Conservation (phyloP, 176 grass and related monocot genomes). For the Cymbopogon citratus region DNA sequence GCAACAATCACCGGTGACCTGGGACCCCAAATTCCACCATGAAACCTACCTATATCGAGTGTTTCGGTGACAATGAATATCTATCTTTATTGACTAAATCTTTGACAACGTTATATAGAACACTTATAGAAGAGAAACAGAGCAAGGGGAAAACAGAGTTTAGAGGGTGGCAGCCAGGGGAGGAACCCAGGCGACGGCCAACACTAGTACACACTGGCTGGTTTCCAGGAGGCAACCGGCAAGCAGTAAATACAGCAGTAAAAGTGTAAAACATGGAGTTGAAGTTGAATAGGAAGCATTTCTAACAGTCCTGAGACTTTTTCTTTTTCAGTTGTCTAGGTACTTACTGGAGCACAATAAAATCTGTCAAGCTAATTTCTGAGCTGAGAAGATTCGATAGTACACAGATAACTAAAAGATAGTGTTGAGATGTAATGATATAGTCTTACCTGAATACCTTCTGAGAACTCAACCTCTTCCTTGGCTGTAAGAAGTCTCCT, state of each 20-base stretch:
- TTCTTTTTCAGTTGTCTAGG: background rate
- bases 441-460: constrained; percentile 56
- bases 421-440: background rate
- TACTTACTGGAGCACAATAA: background rate
- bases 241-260: background rate
- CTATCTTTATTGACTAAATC: background rate
- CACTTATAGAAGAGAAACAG: background rate
- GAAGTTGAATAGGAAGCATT: background rate
- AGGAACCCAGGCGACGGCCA: background rate
- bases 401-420: background rate
- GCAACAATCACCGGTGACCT: background rate
- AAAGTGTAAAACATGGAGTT: background rate
- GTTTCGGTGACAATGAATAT: background rate
- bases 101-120: background rate
- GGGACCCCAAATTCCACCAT: background rate
- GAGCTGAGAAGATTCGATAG: background rate
- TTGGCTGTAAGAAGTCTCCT: constrained; percentile 55
- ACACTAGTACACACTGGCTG: background rate
- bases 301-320: background rate
- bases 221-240: background rate
- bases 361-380: background rate
- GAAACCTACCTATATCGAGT: background rate
- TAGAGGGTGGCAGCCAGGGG: background rate
- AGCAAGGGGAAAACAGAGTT: background rate
- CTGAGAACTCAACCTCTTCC: constrained; percentile 58